Evolutionary conservation across 2,329 filamentous ascomycete genomes (phyloP).

Genomic region (Volutella citrinella): DNA sequence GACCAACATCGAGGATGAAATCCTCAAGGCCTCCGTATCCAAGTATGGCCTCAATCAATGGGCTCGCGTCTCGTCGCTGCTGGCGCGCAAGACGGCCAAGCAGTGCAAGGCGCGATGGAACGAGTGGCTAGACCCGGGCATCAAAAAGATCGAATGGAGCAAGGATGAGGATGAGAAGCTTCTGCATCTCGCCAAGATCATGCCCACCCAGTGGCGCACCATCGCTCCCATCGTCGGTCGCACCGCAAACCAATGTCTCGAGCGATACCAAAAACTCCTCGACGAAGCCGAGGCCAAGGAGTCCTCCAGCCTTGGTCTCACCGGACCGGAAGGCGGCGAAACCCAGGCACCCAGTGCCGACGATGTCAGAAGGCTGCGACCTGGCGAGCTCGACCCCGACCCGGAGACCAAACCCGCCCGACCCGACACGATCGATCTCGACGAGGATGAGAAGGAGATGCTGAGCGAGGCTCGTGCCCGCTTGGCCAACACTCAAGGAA

Average conservation of each 20-base stretch:
- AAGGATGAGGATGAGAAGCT: constrained; percentile 98
- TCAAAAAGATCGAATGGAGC: constrained; percentile 99
- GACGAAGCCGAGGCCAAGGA: constrained; percentile 94
- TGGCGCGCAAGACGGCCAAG: constrained; percentile 96
- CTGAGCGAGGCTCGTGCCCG: constrained; percentile 94
- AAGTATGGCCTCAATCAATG: constrained; percentile 97
- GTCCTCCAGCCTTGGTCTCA: constrained; percentile 76
- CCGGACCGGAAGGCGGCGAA: constrained; percentile 83
- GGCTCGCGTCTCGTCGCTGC: constrained; percentile 95
- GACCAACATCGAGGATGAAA: constrained; percentile 86
- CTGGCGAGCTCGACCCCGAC: constrained; percentile 95
- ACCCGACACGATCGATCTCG: constrained; percentile 95
- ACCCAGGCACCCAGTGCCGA: constrained; percentile 85
- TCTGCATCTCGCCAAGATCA: constrained; percentile 92
- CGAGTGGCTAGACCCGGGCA: constrained; percentile 97
- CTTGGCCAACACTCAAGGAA: constrained; percentile 95
- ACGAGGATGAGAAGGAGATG: constrained; percentile 99
- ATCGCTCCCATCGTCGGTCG: constrained; percentile 95
- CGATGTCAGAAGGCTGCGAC: constrained; percentile 82
- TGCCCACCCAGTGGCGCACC: constrained; percentile 98
- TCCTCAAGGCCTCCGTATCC: constrained; percentile 91
- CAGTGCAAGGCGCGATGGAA: constrained; percentile 99
- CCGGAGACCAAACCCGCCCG: constrained; percentile 93
- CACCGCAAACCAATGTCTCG: constrained; percentile 94
- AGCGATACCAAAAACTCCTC: constrained; percentile 93